phyloP scores from a whole-genome alignment of 345 rosid species.

The Eucalyptus erythrocorys region DNA sequence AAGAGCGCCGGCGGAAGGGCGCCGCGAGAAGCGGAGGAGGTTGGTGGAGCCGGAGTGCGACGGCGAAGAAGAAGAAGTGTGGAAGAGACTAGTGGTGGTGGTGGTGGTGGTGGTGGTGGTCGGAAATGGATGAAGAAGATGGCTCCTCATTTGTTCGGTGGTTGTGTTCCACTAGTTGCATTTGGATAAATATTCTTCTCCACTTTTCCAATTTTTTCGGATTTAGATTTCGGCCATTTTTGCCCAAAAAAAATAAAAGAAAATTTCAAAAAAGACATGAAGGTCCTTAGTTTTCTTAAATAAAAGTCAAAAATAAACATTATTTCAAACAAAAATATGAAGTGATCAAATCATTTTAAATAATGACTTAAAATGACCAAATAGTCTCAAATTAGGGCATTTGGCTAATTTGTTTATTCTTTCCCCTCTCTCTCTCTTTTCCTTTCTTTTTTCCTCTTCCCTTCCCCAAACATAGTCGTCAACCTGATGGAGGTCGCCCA shows the following conservation, averaged over 20 bases:
- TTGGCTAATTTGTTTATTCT: no score
- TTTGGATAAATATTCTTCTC: background rate
- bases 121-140: background rate
- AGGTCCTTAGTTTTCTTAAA: no score
- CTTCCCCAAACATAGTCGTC: no score
- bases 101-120: background rate
- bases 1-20: background rate
- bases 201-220: background rate
- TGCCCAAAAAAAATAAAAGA: background rate
- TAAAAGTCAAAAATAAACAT: no score
- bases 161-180: background rate
- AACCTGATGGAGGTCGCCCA: no score
- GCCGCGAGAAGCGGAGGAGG: background rate
- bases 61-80: background rate
- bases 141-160: background rate
- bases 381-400: no score
- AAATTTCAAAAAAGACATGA: rapidly evolving
- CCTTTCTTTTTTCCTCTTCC: no score
- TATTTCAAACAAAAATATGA: rapidly evolving
- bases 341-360: rapidly evolving
- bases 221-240: background rate
- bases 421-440: no score
- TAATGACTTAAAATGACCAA: no score
- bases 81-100: background rate
- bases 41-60: background rate